Evolutionary conservation across 2,329 filamentous ascomycete genomes (phyloP), one percentile per base, ranked within the genome.

Genomic region (Fusarium veterinarium): DNA sequence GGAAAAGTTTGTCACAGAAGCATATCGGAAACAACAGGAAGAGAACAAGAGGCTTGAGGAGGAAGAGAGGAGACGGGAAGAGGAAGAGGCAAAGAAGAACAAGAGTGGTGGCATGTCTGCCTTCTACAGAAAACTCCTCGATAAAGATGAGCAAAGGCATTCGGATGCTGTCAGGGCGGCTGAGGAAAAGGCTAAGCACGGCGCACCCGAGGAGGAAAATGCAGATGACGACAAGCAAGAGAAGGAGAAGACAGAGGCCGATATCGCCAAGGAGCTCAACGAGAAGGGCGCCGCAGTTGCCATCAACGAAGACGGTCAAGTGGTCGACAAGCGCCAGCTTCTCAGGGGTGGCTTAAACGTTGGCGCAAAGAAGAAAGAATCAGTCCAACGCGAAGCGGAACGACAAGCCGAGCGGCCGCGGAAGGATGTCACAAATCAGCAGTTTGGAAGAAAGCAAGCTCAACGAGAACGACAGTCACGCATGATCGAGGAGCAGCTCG

Each of bases 1-100:
- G 83, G 94, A 96, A 79, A 93, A 92, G 81, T 96, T 96, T 75
- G 94, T 96, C 38, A 96, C 93, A 1, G 91, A 91, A 64, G 93
- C 93, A 40, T 97, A 96, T 80, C 94, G 93, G 84, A 87, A 88
- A 78, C 93, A 95, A 79, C 93, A 95, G 77, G 92, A 92, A 79
- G 93, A 95, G 80, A 91, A 93, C 72, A 85, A 86, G 73, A 84
- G 86, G 60, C 78, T 93, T 13, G 92, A 95, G 77, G 92, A 91
- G 72, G 92, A 94, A 78, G 93, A 96, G 82, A 88, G 86, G 78
- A 83, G 81, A 65, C 85, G 86, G 64, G 91, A 93, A 75, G 92
- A 91, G 76, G 88, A 86, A 41, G 87, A 93, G 76, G 86, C 88
- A 30, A 87, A 87, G 79, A 91, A 90, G 80, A 91, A 91, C 70